Base-by-base conservation (phyloP, 176 grass and related monocot genomes). In the Pharus latifolius region DNA sequence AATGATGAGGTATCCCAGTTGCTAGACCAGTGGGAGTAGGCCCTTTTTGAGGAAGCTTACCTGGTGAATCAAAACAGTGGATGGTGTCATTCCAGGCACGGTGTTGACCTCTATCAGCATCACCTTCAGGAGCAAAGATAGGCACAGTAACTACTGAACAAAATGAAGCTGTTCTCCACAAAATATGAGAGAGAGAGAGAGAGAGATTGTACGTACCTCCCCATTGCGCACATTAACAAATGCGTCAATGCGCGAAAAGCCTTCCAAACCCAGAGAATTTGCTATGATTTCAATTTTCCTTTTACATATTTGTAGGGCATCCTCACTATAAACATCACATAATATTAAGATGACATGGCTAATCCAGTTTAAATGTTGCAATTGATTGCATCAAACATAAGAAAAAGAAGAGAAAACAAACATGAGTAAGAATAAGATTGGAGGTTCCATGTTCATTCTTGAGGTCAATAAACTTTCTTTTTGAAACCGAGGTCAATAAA, bases 81-180 rank as follows among this genome's bases (percentile, higher is more conserved):
- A 97, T 30, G 94, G 94, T 72, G 89, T 92, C 94, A 97, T 92
- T 32, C 94, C 89, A 57, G 94, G 94, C 17, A 97, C 81, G 19
- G 94, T 92, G 16, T 97, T 97, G 1, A 87, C 94, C 76, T 97
- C 94, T 47, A 97, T 92, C 78, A 92, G 11, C 67, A 92, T 41
- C 26, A 97, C 89, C 94, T 97, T 56, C 4, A 73, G 8, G 27
- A 37, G 63, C 32, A 73, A 50, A 67, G 6, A 38, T 1, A 28
- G 10, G 15, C 54, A 49, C 2, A 25, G 4, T 23, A n/a, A 35
- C 63, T 75, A 63, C 0, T 52, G 43, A 4, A n/a, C 13, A 34
- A 12, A 19, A 6, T 3, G 32, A 30, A 45, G 17, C 1, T 33
- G 3, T 22, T 14, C 33, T 31, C 12, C 26, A 3, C 0, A 49